Evolutionary conservation across 805 yeast species (phyloP), one percentile per base, ranked within the genome.

Genomic region (Yarrowia deformans): DNA sequence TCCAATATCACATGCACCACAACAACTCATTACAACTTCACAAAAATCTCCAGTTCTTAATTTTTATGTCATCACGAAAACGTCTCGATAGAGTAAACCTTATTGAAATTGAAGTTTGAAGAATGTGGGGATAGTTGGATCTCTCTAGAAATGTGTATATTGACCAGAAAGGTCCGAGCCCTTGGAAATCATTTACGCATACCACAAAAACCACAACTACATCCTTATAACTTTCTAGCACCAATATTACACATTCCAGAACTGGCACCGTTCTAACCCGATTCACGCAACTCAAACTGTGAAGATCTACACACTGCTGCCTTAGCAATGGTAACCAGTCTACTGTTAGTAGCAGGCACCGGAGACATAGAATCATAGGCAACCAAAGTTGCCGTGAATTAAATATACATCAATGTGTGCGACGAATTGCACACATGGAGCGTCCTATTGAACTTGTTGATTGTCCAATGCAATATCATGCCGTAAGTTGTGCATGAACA

Each of bases 291-390:
- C 52, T 48, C 35, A 29, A 48, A 13, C 18, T 14, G 1, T 3
- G 13, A 16, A 12, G 58, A 52, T 52, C 58, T 52, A 52, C 58
- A 52, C 58, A 35, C 29, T 52, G 58, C 58, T 52, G 58, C 58
- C 58, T 52, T 52, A 52, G 54, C 54, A 49, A 32, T 13, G 32
- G 16, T 46, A 19, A 8, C 6, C 5, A 13, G 32, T 45, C 50
- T 19, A 46, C 32, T 12, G 29, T 23, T 23, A 23, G 29, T 23
- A 23, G 29, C 29, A 2, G 29, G 29, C 4, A 23, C 29, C 29
- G 29, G 4, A 23, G 29, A 23, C 29, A 4, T 46, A 45, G 48
- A 9, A 39, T 39, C 40, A 10, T 8, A 13, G 29, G 48, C 19
- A 8, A 42, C 29, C 1, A 9, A 18, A 0, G 29, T 10, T 6